Conservation (phyloP, 202 grass and related monocot genomes). For the Schoenoplectus tabernaemontani region DNA sequence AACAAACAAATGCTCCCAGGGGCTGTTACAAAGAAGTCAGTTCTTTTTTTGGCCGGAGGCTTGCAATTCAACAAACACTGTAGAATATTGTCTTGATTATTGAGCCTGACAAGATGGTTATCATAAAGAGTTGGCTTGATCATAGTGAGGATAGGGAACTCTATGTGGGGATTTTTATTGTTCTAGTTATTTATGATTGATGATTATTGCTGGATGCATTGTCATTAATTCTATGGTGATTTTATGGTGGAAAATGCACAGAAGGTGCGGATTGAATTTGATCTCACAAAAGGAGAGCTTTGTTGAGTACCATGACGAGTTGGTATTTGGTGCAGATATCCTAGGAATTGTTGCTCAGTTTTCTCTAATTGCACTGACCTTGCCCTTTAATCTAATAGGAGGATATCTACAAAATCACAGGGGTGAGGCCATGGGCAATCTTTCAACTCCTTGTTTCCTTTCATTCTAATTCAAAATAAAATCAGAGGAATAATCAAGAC, state of each 20-base stretch:
- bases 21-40: no score
- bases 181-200: not conserved
- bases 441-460: not conserved
- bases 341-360: not conserved
- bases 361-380: not conserved
- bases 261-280: not conserved
- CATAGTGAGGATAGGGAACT: no score
- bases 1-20: not conserved
- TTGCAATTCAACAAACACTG: not conserved
- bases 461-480: not conserved
- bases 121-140: no score
- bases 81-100: no score
- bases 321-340: not conserved
- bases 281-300: not conserved
- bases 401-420: not conserved
- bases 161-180: not conserved
- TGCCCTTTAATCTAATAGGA: not conserved
- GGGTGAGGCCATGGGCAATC: not conserved
- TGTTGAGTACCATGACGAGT: not conserved
- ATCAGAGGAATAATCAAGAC: not conserved
- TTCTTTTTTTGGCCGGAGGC: not conserved
- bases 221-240: not conserved
- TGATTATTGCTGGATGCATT: not conserved
- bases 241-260: not conserved
- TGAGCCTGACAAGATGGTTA: no score